Conservation (phyloP, 805 yeast genomes). For the Candida easanensis region DNA sequence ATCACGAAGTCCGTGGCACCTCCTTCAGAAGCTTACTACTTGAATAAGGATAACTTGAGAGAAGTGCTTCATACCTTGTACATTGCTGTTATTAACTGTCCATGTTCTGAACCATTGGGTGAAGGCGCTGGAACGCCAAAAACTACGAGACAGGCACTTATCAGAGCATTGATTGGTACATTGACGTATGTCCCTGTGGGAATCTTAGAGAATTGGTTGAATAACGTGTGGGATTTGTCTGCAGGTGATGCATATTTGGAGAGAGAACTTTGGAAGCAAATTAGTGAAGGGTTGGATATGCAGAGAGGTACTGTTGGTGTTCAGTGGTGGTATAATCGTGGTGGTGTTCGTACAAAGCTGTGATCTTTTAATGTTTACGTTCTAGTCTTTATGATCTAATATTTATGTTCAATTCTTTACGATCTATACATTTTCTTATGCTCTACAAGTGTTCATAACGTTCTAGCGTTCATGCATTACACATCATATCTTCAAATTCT, state of each 20-base stretch:
- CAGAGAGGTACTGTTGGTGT: conserved; percentile 54
- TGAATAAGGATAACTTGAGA: conserved; percentile 28
- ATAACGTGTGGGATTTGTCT: conserved; percentile 37
- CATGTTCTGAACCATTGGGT: conserved; percentile 30
- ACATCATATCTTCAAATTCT: conserved; percentile 26
- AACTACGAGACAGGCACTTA: conserved; percentile 45
- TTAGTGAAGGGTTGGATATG: conserved; percentile 57
- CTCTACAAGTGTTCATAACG: no score
- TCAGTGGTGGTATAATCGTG: conserved; percentile 58
- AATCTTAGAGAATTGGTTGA: conserved; percentile 45
- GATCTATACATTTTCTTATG: no score
- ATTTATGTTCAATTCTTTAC: no score
- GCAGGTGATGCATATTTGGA: conserved; percentile 31
- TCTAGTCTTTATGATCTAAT: no score
- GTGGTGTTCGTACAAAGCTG: neutral
- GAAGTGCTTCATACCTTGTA: conserved; percentile 43
- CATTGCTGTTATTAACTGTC: conserved; percentile 37
- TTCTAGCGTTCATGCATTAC: neutral
- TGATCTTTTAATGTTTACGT: neutral
- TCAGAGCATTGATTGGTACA: conserved; percentile 45
- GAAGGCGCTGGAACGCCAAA: conserved; percentile 24
- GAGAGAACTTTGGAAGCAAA: conserved; percentile 46
- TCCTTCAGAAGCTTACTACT: conserved; percentile 31
- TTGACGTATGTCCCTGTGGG: conserved; percentile 50
- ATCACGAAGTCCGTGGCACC: conserved; percentile 45